These are phyloP conservation scores for Calamus simplicifolius DNA, from an alignment of 176 grass and related monocot genomes.

Conservation along the genomic window DNA sequence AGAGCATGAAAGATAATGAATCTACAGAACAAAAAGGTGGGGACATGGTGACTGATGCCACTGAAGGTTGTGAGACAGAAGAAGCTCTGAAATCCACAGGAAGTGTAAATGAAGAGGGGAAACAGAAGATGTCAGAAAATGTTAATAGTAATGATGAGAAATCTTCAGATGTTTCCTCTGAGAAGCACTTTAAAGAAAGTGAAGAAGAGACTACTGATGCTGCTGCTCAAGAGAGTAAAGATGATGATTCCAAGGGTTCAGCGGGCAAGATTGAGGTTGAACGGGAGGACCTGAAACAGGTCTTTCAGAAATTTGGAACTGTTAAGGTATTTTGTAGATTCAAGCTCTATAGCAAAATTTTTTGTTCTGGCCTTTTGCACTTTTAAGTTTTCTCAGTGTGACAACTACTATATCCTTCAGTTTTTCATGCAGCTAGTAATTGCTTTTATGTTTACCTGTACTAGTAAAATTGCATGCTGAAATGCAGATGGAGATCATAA, in stretches of 20 bases:
- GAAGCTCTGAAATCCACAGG: conserved; percentile 11
- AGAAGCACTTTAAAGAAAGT: conserved; percentile 7
- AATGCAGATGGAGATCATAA: no score
- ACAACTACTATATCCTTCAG: no score
- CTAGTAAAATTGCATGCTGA: no score
- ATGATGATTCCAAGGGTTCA: conserved; percentile 16
- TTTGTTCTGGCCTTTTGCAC: no score
- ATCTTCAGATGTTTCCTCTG: conserved; percentile 18
- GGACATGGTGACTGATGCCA: conserved; percentile 27
- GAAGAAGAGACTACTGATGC: conserved; percentile 11
- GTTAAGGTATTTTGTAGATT: conserved; percentile 58
- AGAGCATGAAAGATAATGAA: conserved; percentile 39
- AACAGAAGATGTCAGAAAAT: conserved; percentile 27
- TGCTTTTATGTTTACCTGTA: no score
- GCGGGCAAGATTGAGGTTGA: conserved; percentile 21
- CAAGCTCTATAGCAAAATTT: no score
- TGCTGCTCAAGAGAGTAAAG: conserved; percentile 12
- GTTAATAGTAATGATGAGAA: conserved; percentile 9
- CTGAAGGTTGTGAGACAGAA: conserved; percentile 15
- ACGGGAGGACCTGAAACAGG: conserved; percentile 72
- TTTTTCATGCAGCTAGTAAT: no score
- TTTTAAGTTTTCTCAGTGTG: no score
- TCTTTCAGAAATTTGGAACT: conserved; percentile 78
- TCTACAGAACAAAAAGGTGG: conserved; percentile 25
- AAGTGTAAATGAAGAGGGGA: conserved; percentile 14